Conservation (phyloP, 2,329 filamentous ascomycete species). For the Arthrobotrys pseudoclavata region DNA sequence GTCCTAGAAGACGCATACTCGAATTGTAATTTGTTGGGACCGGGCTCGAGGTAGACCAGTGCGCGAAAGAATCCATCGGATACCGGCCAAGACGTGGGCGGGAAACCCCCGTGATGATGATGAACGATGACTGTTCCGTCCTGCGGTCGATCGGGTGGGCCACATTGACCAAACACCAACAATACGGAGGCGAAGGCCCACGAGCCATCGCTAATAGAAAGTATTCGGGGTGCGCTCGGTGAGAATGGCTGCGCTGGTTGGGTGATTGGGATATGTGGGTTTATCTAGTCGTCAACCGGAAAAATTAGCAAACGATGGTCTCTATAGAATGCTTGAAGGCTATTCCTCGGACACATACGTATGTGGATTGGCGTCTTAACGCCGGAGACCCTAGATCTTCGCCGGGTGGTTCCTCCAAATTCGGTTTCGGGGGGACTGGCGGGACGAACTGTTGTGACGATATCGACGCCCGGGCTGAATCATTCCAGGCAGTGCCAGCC, state of each 20-base stretch:
- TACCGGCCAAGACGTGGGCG: conserved; percentile 86
- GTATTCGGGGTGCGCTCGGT: conserved; percentile 61
- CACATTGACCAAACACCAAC: conserved; percentile 62
- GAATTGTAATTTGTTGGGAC: conserved; percentile 87
- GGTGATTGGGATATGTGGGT: conserved; percentile 3
- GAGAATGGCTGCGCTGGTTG: conserved; percentile 32
- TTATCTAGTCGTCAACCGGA: conserved; percentile 1
- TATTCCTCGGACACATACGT: conserved; percentile 17
- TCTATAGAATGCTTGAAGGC: background rate
- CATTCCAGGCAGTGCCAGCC: conserved; percentile 9
- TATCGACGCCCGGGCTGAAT: conserved; percentile 32
- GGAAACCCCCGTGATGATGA: conserved; percentile 87
- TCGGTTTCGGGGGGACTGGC: conserved; percentile 19
- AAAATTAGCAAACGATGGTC: background rate
- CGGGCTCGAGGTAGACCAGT: conserved; percentile 88
- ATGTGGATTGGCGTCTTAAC: conserved; percentile 39
- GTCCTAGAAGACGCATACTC: conserved; percentile 74
- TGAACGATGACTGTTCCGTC: conserved; percentile 85
- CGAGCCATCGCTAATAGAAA: conserved; percentile 62
- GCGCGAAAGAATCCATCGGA: conserved; percentile 91
- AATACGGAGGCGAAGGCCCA: conserved; percentile 62
- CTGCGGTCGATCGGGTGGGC: conserved; percentile 59
- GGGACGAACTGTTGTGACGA: conserved; percentile 46
- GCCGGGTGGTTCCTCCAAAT: conserved; percentile 2
- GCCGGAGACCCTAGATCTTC: conserved; percentile 25